Conservation (phyloP, 129 eudicot species). For the Logfia minima region DNA sequence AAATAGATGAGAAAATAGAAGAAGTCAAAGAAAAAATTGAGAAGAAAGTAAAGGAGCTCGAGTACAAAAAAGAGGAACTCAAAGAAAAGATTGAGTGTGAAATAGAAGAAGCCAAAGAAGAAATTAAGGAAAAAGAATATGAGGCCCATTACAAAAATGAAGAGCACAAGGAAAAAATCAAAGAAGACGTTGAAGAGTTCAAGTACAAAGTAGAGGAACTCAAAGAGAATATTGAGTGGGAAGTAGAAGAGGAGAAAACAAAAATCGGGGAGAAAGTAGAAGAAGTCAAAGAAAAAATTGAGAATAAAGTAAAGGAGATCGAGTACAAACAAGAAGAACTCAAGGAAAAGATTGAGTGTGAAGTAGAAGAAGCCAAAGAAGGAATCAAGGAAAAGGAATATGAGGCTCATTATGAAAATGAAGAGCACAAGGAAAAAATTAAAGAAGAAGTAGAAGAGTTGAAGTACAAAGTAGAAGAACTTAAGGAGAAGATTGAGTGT, state of each 20-base stretch:
- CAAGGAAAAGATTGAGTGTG: slow-evolving; percentile 25
- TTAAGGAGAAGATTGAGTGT: slow-evolving; percentile 26
- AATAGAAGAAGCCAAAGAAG: slow-evolving; percentile 23
- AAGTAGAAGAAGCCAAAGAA: slow-evolving; percentile 32
- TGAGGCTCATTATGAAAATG: slow-evolving; percentile 25
- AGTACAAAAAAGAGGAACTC: slow-evolving; percentile 11
- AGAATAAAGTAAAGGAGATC: background rate
- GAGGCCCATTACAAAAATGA: slow-evolving; percentile 25
- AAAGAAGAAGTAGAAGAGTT: slow-evolving; percentile 28
- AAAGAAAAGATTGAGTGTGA: slow-evolving; percentile 26
- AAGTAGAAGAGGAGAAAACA: slow-evolving; percentile 24
- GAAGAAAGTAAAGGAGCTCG: background rate
- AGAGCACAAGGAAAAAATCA: slow-evolving; percentile 22
- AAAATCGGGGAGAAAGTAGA: slow-evolving; percentile 18
- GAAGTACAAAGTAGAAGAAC: slow-evolving; percentile 24
- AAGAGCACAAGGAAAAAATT: slow-evolving; percentile 28
- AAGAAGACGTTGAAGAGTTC: slow-evolving; percentile 23
- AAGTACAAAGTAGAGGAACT: slow-evolving; percentile 19
- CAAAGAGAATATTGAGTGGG: slow-evolving; percentile 27
- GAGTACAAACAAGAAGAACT: slow-evolving; percentile 23
- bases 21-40: slow-evolving; percentile 19
- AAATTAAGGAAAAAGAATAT: slow-evolving; percentile 20
- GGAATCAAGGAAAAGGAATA: slow-evolving; percentile 28
- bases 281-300: slow-evolving; percentile 14
- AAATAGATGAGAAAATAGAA: slow-evolving; percentile 14